Base-by-base conservation (phyloP, 75 land plant genomes). In the Cupressus sempervirens region DNA sequence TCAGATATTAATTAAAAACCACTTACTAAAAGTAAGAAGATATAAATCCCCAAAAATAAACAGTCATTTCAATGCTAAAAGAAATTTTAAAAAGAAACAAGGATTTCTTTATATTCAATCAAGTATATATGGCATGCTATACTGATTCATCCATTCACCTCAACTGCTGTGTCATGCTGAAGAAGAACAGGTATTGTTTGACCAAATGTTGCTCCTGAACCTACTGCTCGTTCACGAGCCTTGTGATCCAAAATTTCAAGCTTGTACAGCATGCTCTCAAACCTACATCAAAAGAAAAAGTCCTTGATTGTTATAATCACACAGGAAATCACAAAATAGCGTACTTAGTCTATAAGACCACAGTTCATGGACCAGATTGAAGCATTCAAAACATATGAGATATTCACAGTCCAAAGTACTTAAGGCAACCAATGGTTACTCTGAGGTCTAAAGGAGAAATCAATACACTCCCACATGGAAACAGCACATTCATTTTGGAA, bases 191-290 rank as follows among this genome's bases (percentile, higher is more conserved):
- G 95, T 85, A 96, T 88, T 18, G 95, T 94, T 5, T 88, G 81
- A 48, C 96, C 95, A 91, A 96, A 86, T 84, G 92, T 90, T 50
- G 94, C 80, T 56, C 91, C 90, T 83, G 93, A 87, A 20, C 94
- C 83, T 23, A 94, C 96, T 54, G 93, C 94, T 83, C 94, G 88
- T 87, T 97, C 99, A 12, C 98, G 91, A 62, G 98, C 90, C 70
- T 96, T 97, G 83, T 94, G 93, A 87, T 97, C 99, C 88, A 94
- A 85, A 82, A 92, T 87, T 83, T 97, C 99, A 93, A 97, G 84
- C 68, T 94, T 94, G 83, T 91, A 93, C 36, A 97, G 80, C 82
- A 97, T 84, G 62, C 10, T 81, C 91, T 97, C 99, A 81, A 96
- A 88, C 81, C 99, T 97, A 86, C 62, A 82, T 34, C 4, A 46